phyloP scores from a whole-genome alignment of 2,329 filamentous ascomycete species.

The Hymenoscyphus repandus region DNA sequence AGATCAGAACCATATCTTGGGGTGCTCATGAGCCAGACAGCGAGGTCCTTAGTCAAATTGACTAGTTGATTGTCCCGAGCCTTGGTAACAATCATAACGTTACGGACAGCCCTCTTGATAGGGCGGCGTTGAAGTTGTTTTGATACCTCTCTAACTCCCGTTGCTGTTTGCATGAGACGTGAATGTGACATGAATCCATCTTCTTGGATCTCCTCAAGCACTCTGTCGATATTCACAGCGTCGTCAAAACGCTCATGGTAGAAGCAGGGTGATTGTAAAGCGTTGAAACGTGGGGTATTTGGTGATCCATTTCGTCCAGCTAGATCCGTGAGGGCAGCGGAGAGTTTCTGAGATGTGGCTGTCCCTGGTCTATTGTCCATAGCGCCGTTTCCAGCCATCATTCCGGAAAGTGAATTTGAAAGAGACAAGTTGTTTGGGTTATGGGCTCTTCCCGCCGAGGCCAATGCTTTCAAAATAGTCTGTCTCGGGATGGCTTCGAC shows the following conservation, averaged over 20 bases:
- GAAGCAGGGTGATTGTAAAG: conserved; percentile 89
- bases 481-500: conserved; percentile 57
- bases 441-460: conserved; percentile 57
- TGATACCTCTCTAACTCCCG: conserved; percentile 89
- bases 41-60: conserved; percentile 77
- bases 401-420: conserved; percentile 55
- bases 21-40: conserved; percentile 82
- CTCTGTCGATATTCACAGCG: conserved; percentile 88
- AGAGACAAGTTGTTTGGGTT: conserved; percentile 45
- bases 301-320: conserved; percentile 33
- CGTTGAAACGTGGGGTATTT: conserved; percentile 47
- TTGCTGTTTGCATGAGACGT: conserved; percentile 89
- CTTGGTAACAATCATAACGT: conserved; percentile 98
- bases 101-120: conserved; percentile 85
- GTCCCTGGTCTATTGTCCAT: conserved; percentile 24
- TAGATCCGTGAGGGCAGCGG: conserved; percentile 49
- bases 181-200: conserved; percentile 92
- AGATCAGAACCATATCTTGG: conserved; percentile 83
- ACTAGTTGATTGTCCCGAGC: conserved; percentile 93
- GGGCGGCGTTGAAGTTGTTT: conserved; percentile 90
- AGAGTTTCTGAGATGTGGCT: conserved; percentile 52
- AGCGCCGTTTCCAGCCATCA: conserved; percentile 37
- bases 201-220: conserved; percentile 87
- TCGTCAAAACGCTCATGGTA: conserved; percentile 97
- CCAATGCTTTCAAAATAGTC: conserved; percentile 77